These are phyloP conservation scores for Pseudogymnoascus destructans DNA, from an alignment of 2,329 filamentous ascomycete genomes.

Conservation along the genomic window DNA sequence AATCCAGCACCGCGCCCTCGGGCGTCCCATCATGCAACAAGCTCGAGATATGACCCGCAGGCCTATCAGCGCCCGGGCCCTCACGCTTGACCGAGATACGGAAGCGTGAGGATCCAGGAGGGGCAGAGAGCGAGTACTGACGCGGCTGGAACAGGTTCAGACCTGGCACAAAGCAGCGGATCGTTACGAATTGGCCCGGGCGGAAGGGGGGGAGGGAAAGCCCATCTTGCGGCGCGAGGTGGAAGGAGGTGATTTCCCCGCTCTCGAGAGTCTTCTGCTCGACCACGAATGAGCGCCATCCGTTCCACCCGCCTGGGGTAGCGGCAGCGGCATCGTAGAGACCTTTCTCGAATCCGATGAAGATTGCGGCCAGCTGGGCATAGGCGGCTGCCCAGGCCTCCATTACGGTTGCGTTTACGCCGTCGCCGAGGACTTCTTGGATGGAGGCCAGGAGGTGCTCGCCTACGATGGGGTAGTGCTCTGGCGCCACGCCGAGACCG, in stretches of 20 bases:
- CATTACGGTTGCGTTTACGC: slow-evolving; percentile 50
- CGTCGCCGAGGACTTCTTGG: slow-evolving; percentile 52
- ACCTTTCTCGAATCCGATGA: slow-evolving; percentile 50
- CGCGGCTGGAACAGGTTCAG: slow-evolving; percentile 52
- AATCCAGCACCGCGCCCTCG: slow-evolving; percentile 39
- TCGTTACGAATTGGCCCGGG: slow-evolving; percentile 61
- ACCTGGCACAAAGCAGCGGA: slow-evolving; percentile 47
- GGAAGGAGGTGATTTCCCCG: slow-evolving; percentile 52
- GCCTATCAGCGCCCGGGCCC: slow-evolving; percentile 23
- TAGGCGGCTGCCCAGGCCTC: slow-evolving; percentile 63
- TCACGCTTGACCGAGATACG: slow-evolving; percentile 63
- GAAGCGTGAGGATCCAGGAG: slow-evolving; percentile 39
- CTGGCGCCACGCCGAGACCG: slow-evolving; percentile 52
- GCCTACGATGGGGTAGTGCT: slow-evolving; percentile 59
- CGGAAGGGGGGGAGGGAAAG: slow-evolving; percentile 44
- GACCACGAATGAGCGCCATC: slow-evolving; percentile 42
- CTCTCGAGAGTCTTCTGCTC: slow-evolving; percentile 47
- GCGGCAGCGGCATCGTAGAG: slow-evolving; percentile 39
- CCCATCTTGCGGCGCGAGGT: slow-evolving; percentile 53
- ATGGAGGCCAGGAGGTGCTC: slow-evolving; percentile 55
- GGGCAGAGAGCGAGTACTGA: slow-evolving; percentile 62
- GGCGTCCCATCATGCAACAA: slow-evolving; percentile 35
- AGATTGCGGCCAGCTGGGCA: slow-evolving; percentile 54
- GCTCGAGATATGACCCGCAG: slow-evolving; percentile 40
- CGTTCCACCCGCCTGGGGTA: slow-evolving; percentile 29